Evolutionary conservation across 768 basidiomycete genomes (phyloP), one percentile per base, ranked within the genome.

Genomic region (Tephrocybe rancida): DNA sequence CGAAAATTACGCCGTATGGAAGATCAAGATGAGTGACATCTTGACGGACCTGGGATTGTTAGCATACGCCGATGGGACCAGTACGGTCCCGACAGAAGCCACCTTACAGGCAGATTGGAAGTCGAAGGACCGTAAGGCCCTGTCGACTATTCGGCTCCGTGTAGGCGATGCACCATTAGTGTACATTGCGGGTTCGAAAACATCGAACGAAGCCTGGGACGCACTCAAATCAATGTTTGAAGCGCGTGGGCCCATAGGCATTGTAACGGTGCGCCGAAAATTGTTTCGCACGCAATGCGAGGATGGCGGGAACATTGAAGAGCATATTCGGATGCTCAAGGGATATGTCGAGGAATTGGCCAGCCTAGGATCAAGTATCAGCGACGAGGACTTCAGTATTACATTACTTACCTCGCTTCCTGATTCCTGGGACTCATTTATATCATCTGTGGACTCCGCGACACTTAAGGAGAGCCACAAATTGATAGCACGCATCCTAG

Each of bases 341-440:
- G 37, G 57, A 11, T 60, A 57, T 47, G 51, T 66, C 45, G 48
- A 66, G 37, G 61, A 71, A 50, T 50, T 66, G 32, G 47, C 54
- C 25, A 21, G 21, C 22, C 52, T 69, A 30, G 67, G 64, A 13
- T 37, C 53, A 18, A 46, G 21, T 14, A 52, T 75, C 18, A 38
- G 26, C 0, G 70, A 71, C 21, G 41, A 59, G 13, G 68, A 74
- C 10, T 74, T 72, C 46, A 50, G 60, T 26, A 64, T 64, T 48
- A 65, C 63, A 0, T 51, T 74, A 5, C 64, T 71, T n/a, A 67
- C 65, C 3, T 70, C 66, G 5, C 56, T 74, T 3, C 71, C 70
- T 10, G 61, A 69, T 11, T 65, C 69, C 13, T 74, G 73, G 73
- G 62, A 71, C 50, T n/a, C 51, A 0, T 73, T 72, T 44, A 67